phyloP scores from a whole-genome alignment of 768 basidiomycete species.

The Hypholoma fasciculare region DNA sequence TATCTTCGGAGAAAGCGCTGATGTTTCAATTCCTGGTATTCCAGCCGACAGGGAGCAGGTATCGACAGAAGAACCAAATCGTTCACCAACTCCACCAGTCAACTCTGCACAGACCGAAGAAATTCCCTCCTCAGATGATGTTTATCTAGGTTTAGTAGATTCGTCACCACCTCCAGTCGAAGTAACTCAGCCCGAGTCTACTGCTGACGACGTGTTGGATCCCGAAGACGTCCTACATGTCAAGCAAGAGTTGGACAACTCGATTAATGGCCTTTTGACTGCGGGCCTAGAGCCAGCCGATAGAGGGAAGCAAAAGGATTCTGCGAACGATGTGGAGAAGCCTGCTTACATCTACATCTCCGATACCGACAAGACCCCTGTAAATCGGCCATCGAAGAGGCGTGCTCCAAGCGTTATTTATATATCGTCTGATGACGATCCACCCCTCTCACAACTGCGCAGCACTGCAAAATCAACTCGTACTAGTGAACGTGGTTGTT shows the following conservation, averaged over 20 bases:
- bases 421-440: conserved; percentile 13
- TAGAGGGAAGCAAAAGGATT: background rate
- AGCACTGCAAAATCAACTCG: background rate
- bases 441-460: background rate
- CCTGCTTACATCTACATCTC: conserved; percentile 1
- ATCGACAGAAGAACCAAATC: too few relatives aligned
- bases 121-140: background rate
- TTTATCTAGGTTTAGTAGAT: background rate
- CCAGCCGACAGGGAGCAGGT: too few relatives aligned
- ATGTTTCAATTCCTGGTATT: too few relatives aligned
- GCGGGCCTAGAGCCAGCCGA: background rate
- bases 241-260: background rate
- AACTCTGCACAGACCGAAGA: background rate
- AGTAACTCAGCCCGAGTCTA: background rate
- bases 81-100: background rate
- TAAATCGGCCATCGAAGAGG: background rate
- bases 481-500: background rate
- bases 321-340: background rate
- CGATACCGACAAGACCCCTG: background rate
- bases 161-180: background rate
- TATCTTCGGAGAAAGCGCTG: too few relatives aligned
- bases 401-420: conserved; percentile 8
- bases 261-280: background rate
- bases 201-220: background rate
- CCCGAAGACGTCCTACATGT: background rate